These are phyloP conservation scores for Cicer pinnatifidum DNA, from an alignment of 306 rosid species.

Conservation along the genomic window DNA sequence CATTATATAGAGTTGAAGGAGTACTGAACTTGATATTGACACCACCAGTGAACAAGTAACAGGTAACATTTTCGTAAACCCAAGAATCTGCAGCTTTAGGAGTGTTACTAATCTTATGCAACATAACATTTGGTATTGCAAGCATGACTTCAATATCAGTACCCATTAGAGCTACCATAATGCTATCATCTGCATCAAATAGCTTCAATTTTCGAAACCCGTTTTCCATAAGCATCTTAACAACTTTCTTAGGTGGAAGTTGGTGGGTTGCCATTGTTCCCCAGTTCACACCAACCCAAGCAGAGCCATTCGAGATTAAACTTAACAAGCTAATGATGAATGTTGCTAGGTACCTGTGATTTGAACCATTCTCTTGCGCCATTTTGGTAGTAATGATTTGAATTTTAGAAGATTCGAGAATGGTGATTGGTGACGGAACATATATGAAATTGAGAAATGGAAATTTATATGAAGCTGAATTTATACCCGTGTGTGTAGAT, in stretches of 20 bases:
- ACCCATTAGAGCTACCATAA: conserved; percentile 67
- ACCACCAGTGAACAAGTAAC: conserved; percentile 67
- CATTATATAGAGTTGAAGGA: neutral
- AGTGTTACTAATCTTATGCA: conserved; percentile 58
- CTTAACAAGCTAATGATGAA: conserved; percentile 44
- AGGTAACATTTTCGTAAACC: conserved; percentile 72
- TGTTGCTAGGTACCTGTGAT: neutral
- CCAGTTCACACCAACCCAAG: conserved; percentile 83
- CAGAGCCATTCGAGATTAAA: conserved; percentile 34
- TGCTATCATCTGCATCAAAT: conserved; percentile 77
- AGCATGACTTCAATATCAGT: conserved; percentile 74
- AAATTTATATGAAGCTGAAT: neutral
- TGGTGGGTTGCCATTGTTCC: conserved; percentile 75
- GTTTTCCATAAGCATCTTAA: conserved; percentile 67
- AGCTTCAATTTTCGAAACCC: conserved; percentile 70
- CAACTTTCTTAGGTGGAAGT: conserved; percentile 66
- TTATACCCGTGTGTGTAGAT: conserved; percentile 16
- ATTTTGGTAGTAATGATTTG: conserved; percentile 44
- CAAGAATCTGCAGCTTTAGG: conserved; percentile 67
- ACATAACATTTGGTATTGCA: conserved; percentile 75
- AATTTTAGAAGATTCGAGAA: conserved; percentile 46
- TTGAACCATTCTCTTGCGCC: conserved; percentile 40
- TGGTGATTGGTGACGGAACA: conserved; percentile 18
- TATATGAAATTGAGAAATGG: neutral
- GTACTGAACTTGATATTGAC: conserved; percentile 75